These are phyloP conservation scores for Neotropicomus parvogracilis DNA, from an alignment of 1,284 basidiomycete genomes.

Conservation along the genomic window DNA sequence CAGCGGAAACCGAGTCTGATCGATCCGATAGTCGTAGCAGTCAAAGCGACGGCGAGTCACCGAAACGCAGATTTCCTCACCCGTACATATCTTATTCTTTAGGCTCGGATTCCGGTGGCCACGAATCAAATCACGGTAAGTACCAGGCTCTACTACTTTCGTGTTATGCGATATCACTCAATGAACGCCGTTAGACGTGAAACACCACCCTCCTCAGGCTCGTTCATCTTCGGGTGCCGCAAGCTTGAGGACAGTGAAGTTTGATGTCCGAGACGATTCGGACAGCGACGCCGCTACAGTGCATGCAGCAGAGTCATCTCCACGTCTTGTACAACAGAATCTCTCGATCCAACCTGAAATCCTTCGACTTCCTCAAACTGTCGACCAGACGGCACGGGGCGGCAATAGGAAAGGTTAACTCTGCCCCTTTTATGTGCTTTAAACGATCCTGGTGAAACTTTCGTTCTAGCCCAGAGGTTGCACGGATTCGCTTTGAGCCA, in stretches of 20 bases:
- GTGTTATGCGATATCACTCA: not conserved
- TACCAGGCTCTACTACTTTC: not conserved
- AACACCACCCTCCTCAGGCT: not conserved
- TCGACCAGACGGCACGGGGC: constrained; percentile 1
- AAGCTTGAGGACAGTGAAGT: constrained; percentile 18
- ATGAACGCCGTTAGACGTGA: constrained; percentile 8
- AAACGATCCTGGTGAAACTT: not conserved
- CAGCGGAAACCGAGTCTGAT: constrained; percentile 2
- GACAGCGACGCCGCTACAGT: constrained; percentile 19
- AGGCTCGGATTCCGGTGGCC: constrained; percentile 21
- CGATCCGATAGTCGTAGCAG: constrained; percentile 10
- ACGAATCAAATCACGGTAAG: constrained; percentile 6
- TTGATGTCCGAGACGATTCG: constrained; percentile 9
- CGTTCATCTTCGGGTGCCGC: not conserved
- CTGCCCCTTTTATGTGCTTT: not conserved
- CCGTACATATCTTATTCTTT: not conserved
- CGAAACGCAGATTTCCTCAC: constrained; percentile 5
- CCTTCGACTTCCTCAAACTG: not conserved
- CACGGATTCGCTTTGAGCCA: constrained; percentile 2
- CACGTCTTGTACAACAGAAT: constrained; percentile 4
- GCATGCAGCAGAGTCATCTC: constrained; percentile 8
- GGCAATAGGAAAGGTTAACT: constrained; percentile 10
- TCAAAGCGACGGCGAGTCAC: constrained; percentile 14
- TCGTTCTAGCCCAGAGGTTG: constrained; percentile 9
- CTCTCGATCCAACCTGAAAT: not conserved